A percentile compares a stretch with the other conserved stretches of the same genome.
Conservation (phyloP, 306 rosid genomes). For the Dalbergia cochinchinensis region DNA sequence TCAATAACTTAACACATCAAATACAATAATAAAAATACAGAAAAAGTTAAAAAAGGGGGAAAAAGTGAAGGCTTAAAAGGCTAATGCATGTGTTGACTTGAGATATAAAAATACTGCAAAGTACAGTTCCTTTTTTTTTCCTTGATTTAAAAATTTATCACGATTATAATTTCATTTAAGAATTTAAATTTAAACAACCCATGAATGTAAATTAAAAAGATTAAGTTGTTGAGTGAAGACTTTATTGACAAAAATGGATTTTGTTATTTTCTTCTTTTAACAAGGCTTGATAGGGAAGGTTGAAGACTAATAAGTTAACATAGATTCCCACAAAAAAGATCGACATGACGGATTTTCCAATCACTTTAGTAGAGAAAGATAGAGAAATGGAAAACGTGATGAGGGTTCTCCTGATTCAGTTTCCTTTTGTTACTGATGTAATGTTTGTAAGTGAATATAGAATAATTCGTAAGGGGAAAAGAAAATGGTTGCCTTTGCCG, state of each 20-base stretch:
- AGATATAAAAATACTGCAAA: too few species aligned
- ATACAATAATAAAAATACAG: too few species aligned
- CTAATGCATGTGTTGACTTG: too few species aligned
- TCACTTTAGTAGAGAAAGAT: background rate
- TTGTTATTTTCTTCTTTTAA: background rate
- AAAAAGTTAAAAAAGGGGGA: too few species aligned
- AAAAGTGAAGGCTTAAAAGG: too few species aligned
- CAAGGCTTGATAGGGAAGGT: constrained; percentile 4
- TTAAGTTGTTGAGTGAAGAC: background rate
- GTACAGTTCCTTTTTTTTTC: too few species aligned
- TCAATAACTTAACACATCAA: too few species aligned
- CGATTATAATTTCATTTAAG: too few species aligned
- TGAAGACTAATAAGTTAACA: constrained; percentile 18
- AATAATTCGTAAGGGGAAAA: constrained; percentile 27
- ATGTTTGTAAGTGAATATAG: background rate
- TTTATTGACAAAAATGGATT: too few species aligned
- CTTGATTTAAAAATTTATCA: too few species aligned
- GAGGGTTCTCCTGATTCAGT: background rate
- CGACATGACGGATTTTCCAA: constrained; percentile 24
- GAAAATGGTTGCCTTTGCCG: background rate
- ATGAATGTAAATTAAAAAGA: background rate
- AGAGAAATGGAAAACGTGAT: background rate
- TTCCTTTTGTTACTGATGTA: constrained; percentile 1
- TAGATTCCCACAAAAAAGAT: constrained; percentile 22
- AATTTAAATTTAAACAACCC: too few species aligned